Conservation (phyloP, 352 stramenopile species). For the Phytophthora litchii region DNA sequence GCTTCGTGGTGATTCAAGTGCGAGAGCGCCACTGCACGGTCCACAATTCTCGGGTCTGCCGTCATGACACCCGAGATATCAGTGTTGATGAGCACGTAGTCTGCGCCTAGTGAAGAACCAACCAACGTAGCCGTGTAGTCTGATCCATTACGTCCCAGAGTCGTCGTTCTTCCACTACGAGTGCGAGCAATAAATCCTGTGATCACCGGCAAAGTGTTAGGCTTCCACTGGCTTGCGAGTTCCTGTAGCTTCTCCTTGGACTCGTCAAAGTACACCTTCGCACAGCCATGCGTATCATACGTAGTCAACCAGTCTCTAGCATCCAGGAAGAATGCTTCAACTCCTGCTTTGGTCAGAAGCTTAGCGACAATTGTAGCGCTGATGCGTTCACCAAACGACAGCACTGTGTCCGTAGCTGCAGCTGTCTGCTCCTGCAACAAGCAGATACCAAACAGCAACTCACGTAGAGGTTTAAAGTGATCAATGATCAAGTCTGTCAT, state of each 20-base stretch:
- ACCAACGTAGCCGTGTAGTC: conserved; percentile 89
- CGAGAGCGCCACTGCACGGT: conserved; percentile 69
- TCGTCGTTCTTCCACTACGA: conserved; percentile 72
- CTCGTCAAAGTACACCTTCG: conserved; percentile 80
- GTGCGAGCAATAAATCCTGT: conserved; percentile 80
- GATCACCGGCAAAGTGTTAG: conserved; percentile 61
- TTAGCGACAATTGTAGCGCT: conserved; percentile 74
- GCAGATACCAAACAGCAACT: conserved; percentile 79
- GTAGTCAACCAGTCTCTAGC: conserved; percentile 78
- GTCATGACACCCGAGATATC: conserved; percentile 88
- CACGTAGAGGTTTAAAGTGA: conserved; percentile 77
- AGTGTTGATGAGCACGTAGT: conserved; percentile 89
- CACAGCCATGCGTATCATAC: conserved; percentile 70
- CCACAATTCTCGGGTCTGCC: conserved; percentile 76
- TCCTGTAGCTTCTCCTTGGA: conserved; percentile 72
- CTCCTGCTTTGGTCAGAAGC: conserved; percentile 60
- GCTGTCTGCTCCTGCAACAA: conserved; percentile 78
- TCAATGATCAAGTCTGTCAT: conserved; percentile 53
- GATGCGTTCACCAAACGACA: conserved; percentile 83
- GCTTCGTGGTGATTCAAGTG: conserved; percentile 85
- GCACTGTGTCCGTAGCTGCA: conserved; percentile 70
- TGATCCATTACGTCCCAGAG: conserved; percentile 79
- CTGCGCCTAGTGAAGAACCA: conserved; percentile 59
- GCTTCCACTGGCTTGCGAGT: conserved; percentile 47
- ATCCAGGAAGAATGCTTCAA: conserved; percentile 73